These are phyloP conservation scores for Nitzschia sp. DNA, from an alignment of 108 stramenopile genomes.

Conservation along the genomic window DNA sequence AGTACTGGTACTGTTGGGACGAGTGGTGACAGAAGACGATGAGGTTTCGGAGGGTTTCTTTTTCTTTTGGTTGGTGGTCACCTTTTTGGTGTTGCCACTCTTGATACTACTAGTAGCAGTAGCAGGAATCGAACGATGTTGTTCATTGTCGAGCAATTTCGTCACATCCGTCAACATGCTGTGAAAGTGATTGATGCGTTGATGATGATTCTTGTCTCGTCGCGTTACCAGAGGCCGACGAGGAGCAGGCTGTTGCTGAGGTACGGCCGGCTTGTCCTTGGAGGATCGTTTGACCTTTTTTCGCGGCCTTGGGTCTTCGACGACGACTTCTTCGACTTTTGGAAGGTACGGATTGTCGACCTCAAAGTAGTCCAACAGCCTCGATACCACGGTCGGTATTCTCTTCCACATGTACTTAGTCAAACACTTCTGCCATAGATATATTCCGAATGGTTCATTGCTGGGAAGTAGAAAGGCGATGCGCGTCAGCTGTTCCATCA, in stretches of 20 bases:
- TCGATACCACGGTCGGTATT: neutral
- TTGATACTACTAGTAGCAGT: too few relatives aligned
- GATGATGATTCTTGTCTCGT: neutral
- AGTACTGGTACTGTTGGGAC: neutral
- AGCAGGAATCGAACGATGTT: too few relatives aligned
- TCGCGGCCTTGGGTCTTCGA: neutral
- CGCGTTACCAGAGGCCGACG: neutral
- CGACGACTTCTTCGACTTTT: neutral
- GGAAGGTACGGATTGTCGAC: slow-evolving; percentile 12
- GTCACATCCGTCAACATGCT: neutral
- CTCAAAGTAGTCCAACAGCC: slow-evolving; percentile 4
- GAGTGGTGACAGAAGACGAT: too few relatives aligned
- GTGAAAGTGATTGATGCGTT: slow-evolving; percentile 13
- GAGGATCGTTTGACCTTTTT: neutral
- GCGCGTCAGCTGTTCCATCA: neutral
- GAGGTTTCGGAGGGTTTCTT: too few relatives aligned
- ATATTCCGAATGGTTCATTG: neutral
- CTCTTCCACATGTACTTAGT: slow-evolving; percentile 9
- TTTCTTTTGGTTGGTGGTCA: too few relatives aligned
- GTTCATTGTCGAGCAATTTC: neutral
- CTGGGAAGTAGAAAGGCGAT: neutral
- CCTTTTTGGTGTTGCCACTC: too few relatives aligned
- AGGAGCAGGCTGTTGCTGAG: neutral
- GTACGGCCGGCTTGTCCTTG: neutral
- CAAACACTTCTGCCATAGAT: neutral